Evolutionary conservation across 768 basidiomycete genomes (phyloP), one percentile per base, ranked within the genome.

Genomic region (Fomitopsis serialis): DNA sequence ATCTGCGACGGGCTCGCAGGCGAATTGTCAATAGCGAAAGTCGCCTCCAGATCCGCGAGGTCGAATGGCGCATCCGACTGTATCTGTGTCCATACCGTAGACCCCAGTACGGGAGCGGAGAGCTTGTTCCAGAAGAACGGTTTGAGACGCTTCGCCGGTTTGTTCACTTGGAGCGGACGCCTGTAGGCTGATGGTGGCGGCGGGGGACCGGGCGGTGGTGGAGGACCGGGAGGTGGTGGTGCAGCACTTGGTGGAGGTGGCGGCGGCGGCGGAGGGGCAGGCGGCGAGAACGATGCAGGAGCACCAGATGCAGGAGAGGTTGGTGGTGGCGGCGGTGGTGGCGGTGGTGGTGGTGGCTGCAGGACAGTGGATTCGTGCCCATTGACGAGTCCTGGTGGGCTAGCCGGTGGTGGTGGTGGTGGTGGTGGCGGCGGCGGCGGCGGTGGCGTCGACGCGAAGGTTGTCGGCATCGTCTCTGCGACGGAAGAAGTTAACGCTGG

Each of bases 91-190:
- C 92, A 98, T 10, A 98, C 76, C 1, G 88, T 88, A 7, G 76
- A 61, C 2, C 59, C 56, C 3, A 77, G 59, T 5, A 70, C 63
- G 7, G 73, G 59, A 12, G 64, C 65, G n/a, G 76, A 70, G 4
- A 94, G 56, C 60, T 96, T 95, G 58, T 83, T 87, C 93, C 94
- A 96, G 66, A 92, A 92, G 73, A 97, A 93, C 2, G 94, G 89
- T 67, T 88, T 87, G 48, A 91, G 66, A 45, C 79, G 77, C 61
- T 82, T 84, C 2, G 66, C 60, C n/a, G 84, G 82, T 12, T 73
- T 74, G 23, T 63, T 58, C 8, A 55, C 48, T 66, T 72, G 63
- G 52, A 50, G 27, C 45, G 42, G 29, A 11, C 45, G 47, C 37
- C 36, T 55, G 48, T 52, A 59, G 3, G 52, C 42, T 2, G 75